phyloP scores from a whole-genome alignment of 148 eudicot genomes.

The Silene conica region DNA sequence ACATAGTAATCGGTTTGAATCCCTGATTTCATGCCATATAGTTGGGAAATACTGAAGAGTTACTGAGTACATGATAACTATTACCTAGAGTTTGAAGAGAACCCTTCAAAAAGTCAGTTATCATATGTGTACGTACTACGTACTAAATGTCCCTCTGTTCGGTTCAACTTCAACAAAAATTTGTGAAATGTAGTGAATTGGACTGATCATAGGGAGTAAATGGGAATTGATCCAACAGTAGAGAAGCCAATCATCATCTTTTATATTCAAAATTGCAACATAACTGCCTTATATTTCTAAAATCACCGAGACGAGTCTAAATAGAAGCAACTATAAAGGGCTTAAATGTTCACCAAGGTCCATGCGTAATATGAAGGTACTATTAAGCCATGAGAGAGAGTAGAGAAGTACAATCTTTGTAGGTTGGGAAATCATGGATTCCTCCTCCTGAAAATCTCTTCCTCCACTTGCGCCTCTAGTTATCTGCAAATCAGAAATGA shows the following conservation, averaged over 20 bases:
- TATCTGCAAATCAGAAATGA: slow-evolving; percentile 21
- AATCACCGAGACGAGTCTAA: not conserved
- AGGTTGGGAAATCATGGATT: slow-evolving; percentile 39
- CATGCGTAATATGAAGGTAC: not conserved
- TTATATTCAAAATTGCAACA: not conserved
- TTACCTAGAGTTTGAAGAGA: too few relatives aligned
- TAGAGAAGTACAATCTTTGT: slow-evolving; percentile 37
- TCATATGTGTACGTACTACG: not conserved
- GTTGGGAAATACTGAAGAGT: not conserved
- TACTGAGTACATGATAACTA: not conserved
- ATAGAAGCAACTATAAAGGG: not conserved
- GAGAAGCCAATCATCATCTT: too few relatives aligned
- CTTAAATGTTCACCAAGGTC: not conserved
- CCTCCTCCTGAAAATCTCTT: slow-evolving; percentile 32
- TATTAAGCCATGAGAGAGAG: not conserved
- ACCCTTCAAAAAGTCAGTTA: too few relatives aligned
- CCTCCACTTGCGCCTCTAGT: slow-evolving; percentile 29
- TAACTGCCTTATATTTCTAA: not conserved
- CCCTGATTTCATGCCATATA: too few relatives aligned
- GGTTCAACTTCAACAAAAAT: too few relatives aligned
- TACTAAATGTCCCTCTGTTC: too few relatives aligned
- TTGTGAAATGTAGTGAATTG: too few relatives aligned
- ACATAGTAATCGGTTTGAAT: not conserved
- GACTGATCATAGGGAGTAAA: too few relatives aligned
- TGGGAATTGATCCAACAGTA: too few relatives aligned